Conservation (phyloP, 805 yeast genomes). For the Kodamaea kaohsiungensis region DNA sequence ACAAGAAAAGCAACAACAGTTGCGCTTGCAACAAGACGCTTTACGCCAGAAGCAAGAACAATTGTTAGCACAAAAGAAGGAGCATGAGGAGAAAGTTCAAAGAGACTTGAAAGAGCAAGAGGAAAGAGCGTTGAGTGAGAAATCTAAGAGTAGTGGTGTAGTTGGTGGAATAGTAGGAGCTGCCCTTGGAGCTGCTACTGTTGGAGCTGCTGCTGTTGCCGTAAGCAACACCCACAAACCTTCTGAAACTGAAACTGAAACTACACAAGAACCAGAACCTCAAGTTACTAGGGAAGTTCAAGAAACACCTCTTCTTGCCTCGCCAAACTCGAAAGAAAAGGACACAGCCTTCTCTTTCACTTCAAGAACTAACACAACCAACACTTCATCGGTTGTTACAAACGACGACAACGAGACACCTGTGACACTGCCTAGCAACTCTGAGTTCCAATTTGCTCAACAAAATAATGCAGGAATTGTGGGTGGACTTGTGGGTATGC, state of each 20-base stretch:
- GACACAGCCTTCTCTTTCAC: conserved; percentile 1
- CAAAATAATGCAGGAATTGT: conserved; percentile 30
- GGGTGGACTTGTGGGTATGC: conserved; percentile 45
- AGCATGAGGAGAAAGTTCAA: conserved; percentile 3
- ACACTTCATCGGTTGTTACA: conserved; percentile 4
- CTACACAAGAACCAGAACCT: not conserved
- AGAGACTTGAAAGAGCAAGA: conserved; percentile 2
- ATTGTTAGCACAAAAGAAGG: conserved; percentile 4
- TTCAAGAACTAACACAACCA: conserved; percentile 3
- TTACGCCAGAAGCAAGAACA: conserved; percentile 8
- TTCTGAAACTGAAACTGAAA: not conserved
- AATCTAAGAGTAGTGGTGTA: conserved; percentile 8
- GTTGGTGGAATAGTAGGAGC: conserved; percentile 7
- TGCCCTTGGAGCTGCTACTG: conserved; percentile 7
- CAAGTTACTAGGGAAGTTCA: not conserved
- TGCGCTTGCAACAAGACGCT: conserved; percentile 1
- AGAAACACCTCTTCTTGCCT: not conserved
- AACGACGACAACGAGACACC: conserved; percentile 44
- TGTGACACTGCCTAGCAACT: conserved; percentile 47
- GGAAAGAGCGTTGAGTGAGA: not conserved
- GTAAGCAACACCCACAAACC: not conserved
- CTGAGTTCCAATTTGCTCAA: conserved; percentile 48
- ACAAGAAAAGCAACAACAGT: conserved; percentile 8
- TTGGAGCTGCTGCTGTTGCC: conserved; percentile 13
- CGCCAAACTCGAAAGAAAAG: conserved; percentile 2